Evolutionary conservation across 73 alveolate species (phyloP).

Genomic region (Paramecium tetraurelia): DNA sequence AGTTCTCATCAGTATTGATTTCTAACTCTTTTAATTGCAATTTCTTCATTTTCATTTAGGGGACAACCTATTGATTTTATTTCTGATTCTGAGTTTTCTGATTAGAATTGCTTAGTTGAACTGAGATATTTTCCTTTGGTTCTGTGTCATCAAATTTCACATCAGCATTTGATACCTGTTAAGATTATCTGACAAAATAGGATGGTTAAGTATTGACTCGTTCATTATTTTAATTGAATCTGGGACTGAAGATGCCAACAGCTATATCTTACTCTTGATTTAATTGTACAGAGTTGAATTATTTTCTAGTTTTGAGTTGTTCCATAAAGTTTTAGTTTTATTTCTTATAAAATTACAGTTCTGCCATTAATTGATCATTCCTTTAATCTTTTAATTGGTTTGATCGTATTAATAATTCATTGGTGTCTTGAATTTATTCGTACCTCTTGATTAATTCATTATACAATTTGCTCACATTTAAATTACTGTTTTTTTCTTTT

Average conservation of each 20-base stretch:
- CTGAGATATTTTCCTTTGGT: background rate
- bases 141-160: background rate
- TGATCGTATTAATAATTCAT: conserved; percentile 34
- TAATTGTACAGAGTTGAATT: background rate
- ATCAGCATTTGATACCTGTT: background rate
- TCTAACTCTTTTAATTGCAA: background rate
- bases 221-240: background rate
- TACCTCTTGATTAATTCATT: conserved; percentile 32
- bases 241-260: conserved; percentile 32
- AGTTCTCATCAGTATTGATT: background rate
- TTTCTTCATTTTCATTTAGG: background rate
- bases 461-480: background rate
- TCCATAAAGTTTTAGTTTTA: conserved; percentile 40
- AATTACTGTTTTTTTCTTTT: conserved; percentile 18
- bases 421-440: conserved; percentile 29
- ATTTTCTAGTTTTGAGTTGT: conserved; percentile 48
- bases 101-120: background rate
- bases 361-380: conserved; percentile 38
- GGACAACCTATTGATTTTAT: background rate
- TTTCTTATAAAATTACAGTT: conserved; percentile 50
- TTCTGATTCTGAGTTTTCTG: background rate
- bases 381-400: background rate
- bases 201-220: background rate
- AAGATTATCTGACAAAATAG: background rate
- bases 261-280: conserved; percentile 53